Evolutionary conservation across 495 filamentous ascomycete species (phyloP), one percentile per base, ranked within the genome.

Genomic region (Oleoguttula mirabilis): DNA sequence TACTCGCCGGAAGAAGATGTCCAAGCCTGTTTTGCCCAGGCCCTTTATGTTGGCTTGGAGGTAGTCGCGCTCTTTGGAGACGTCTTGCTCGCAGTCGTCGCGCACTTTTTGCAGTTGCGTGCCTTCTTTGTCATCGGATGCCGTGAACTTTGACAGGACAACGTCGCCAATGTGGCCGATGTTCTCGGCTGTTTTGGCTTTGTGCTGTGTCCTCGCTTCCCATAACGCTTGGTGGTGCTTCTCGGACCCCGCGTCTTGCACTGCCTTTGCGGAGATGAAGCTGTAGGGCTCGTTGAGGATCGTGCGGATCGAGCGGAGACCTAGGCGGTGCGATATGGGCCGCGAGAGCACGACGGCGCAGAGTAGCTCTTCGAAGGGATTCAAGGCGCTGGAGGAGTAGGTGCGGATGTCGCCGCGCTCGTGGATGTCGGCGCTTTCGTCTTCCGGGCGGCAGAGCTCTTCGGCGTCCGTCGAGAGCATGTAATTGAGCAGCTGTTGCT

Each of bases 361-460:
- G 11, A 61, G 43, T 1, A 63, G 43, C 21, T 63, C 58, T 49
- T 63, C 56, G 36, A 59, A 61, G 1, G 60, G 55, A 15, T 45
- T 58, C 24, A 63, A 43, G 6, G 35, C 39, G 10, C 47, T 46
- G 15, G 50, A 41, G 16, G 50, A 51, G 40, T 63, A 63, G 10
- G 37, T 57, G 11, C 41, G 41, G 32, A 50, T 39, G 12, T 48
- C 32, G 19, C 53, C 49, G 10, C 44, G 47, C 2, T 34, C 16
- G 7, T 47, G n/a, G n/a, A 57, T 47, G 21, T 42, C 48, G 19
- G 47, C 30, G 2, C 36, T 31, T 38, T 63, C 60, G 33, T 63
- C 60, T 10, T 54, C 50, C 1, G 60, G 60, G 8, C 52, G 48
- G 48, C 58, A 61, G 24, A 58, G 41, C 1, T 50, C 36, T 4